Conservation (phyloP, 2,329 filamentous ascomycete genomes). For the Microdochium bolleyi region DNA sequence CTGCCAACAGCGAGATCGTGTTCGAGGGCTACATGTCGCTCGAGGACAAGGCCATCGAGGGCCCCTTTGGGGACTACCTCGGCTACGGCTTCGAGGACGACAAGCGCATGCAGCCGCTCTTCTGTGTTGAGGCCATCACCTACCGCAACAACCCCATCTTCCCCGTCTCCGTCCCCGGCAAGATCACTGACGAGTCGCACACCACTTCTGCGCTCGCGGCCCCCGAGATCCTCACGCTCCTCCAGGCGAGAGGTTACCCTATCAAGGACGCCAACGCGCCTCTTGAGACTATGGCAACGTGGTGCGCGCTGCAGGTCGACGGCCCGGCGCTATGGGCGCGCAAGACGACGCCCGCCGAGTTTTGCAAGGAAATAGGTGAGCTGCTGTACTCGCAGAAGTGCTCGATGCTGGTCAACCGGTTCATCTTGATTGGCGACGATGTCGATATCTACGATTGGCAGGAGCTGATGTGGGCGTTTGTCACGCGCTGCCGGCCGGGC, state of each 20-base stretch:
- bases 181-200: conserved; percentile 29
- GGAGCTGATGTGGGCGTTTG: conserved; percentile 40
- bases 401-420: conserved; percentile 31
- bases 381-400: conserved; percentile 32
- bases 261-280: conserved; percentile 34
- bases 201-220: conserved; percentile 25
- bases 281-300: conserved; percentile 38
- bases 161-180: conserved; percentile 30
- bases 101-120: conserved; percentile 25
- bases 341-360: conserved; percentile 34
- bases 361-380: conserved; percentile 31
- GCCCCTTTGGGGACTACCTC: conserved; percentile 40
- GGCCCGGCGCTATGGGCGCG: conserved; percentile 45
- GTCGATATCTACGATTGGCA: conserved; percentile 36
- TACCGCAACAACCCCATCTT: conserved; percentile 38
- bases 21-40: conserved; percentile 39
- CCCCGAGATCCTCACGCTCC: conserved; percentile 29
- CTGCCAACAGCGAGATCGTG: conserved; percentile 41
- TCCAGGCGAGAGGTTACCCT: conserved; percentile 27
- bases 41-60: conserved; percentile 32
- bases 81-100: conserved; percentile 33
- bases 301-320: conserved; percentile 47
- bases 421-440: conserved; percentile 38
- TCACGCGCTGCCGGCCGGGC: conserved; percentile 35
- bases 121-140: conserved; percentile 36